A percentile compares a stretch with the other conserved stretches of the same genome.
Evolutionary conservation across 306 rosid genomes (phyloP).

Genomic region (Canavalia gladiata): DNA sequence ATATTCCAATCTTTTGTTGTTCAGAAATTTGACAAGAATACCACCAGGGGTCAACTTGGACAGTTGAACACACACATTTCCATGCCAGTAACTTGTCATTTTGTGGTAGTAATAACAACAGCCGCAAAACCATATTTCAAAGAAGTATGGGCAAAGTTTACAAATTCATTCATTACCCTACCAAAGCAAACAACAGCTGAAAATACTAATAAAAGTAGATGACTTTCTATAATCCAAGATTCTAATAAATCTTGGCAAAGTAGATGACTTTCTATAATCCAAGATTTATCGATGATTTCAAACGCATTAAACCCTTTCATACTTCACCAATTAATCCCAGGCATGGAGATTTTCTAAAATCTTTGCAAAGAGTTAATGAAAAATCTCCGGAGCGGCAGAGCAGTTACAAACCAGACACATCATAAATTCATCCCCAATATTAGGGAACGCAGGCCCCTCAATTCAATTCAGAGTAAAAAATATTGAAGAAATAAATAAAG

Average conservation of each 20-base stretch:
- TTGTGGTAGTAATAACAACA: not conserved
- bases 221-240: constrained; percentile 24
- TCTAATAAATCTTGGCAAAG: constrained; percentile 10
- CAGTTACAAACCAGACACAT: constrained; percentile 34
- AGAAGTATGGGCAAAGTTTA: not conserved
- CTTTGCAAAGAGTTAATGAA: constrained; percentile 1
- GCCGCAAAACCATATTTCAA: not conserved
- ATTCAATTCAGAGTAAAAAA: constrained; percentile 42
- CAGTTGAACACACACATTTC: constrained; percentile 6
- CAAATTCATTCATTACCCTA: not conserved
- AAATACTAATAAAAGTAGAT: not conserved
- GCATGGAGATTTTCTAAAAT: constrained; percentile 33
- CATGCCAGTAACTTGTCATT: constrained; percentile 1
- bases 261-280: not conserved
- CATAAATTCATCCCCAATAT: constrained; percentile 41
- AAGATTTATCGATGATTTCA: not conserved
- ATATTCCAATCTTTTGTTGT: not conserved
- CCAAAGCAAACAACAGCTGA: constrained; percentile 18
- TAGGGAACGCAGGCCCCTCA: constrained; percentile 30
- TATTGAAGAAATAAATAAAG: constrained; percentile 34
- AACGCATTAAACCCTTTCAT: constrained; percentile 9
- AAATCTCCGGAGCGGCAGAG: not conserved
- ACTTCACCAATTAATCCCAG: constrained; percentile 10
- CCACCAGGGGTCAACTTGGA: not conserved
- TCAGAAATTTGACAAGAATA: constrained; percentile 27